These are phyloP conservation scores for Curvularia eragrostidis DNA, from an alignment of 2,329 filamentous ascomycete species.

Conservation along the genomic window DNA sequence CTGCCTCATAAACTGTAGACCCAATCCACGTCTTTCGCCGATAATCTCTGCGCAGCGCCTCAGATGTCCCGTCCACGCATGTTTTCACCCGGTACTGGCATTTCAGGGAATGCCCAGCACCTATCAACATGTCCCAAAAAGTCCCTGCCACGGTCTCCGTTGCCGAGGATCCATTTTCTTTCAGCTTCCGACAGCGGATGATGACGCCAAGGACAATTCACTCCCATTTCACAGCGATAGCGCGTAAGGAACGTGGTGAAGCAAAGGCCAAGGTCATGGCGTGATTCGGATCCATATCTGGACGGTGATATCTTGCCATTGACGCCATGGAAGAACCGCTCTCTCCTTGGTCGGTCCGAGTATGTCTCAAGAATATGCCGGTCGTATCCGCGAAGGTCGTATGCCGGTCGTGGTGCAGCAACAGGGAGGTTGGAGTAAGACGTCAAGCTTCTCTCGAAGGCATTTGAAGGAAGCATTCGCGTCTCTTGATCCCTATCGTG, in stretches of 20 bases:
- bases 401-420: conserved; percentile 5
- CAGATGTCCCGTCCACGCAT: conserved; percentile 1
- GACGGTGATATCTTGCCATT: conserved; percentile 16
- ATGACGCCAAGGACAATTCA: conserved; percentile 23
- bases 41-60: background rate
- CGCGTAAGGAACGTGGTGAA: conserved; percentile 19
- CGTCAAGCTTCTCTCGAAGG: no score
- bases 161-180: conserved; percentile 12
- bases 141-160: background rate
- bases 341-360: background rate
- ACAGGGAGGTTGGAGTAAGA: no score
- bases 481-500: no score
- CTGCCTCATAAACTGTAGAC: background rate
- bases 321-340: conserved; percentile 5
- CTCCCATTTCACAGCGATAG: conserved; percentile 15
- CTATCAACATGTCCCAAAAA: conserved; percentile 10
- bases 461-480: no score
- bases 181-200: conserved; percentile 16
- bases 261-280: conserved; percentile 20
- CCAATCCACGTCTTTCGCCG: background rate
- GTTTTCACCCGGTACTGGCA: conserved; percentile 14
- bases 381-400: conserved; percentile 15
- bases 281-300: conserved; percentile 10
- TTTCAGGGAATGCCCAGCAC: conserved; percentile 9
- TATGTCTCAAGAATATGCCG: background rate